phyloP scores from a whole-genome alignment of 495 filamentous ascomycete species.

The Apiosordaria backusii region DNA sequence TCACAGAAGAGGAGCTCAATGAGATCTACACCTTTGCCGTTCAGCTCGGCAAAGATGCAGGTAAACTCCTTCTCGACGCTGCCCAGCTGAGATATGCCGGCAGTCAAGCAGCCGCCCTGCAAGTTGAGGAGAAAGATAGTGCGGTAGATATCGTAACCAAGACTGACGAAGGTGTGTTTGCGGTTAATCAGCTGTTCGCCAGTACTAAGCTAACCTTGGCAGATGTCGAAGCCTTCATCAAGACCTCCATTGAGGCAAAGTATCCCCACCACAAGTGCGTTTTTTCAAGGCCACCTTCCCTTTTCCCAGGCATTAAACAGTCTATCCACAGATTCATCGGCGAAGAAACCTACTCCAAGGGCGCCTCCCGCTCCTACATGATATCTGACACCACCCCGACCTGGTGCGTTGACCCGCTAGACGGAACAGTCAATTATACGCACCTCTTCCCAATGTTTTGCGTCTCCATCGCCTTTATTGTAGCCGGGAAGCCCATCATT shows the following conservation, averaged over 20 bases:
- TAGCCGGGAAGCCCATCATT: conserved; percentile 53
- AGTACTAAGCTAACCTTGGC: conserved; percentile 10
- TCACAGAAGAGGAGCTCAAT: conserved; percentile 41
- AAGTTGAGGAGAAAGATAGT: conserved; percentile 56
- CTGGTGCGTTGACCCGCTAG: conserved; percentile 67
- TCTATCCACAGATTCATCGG: conserved; percentile 56
- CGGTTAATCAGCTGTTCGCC: neutral
- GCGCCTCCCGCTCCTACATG: conserved; percentile 56
- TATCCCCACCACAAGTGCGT: conserved; percentile 61
- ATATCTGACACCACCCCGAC: conserved; percentile 53
- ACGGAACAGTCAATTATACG: conserved; percentile 71
- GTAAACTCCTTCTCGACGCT: conserved; percentile 54
- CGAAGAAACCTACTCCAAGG: conserved; percentile 65
- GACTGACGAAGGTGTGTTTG: conserved; percentile 57
- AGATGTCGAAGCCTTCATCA: conserved; percentile 68
- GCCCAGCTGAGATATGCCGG: conserved; percentile 45
- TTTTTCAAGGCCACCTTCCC: neutral
- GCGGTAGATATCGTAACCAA: conserved; percentile 70
- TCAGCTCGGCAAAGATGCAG: conserved; percentile 60
- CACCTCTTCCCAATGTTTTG: conserved; percentile 74
- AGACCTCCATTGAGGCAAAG: conserved; percentile 47
- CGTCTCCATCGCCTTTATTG: conserved; percentile 61
- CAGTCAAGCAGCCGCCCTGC: conserved; percentile 18
- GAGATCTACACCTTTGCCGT: conserved; percentile 64
- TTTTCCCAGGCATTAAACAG: neutral